A percentile compares a stretch with the other conserved stretches of the same genome.
phyloP scores from a whole-genome alignment of 768 basidiomycete species.

The Phaeotremella fagi region DNA sequence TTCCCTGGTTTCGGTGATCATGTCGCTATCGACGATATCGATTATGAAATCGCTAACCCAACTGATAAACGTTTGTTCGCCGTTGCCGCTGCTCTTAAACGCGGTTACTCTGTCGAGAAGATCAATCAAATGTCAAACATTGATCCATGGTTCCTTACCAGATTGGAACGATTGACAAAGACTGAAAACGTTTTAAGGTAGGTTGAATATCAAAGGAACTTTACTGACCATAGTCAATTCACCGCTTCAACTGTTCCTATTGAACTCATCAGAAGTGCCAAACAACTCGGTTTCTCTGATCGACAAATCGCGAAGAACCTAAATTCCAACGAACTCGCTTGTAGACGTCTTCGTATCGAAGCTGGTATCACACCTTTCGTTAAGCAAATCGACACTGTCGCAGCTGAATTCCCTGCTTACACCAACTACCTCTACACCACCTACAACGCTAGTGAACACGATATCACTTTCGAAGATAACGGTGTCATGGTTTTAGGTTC shows the following conservation, averaged over 20 bases:
- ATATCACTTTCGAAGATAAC: conserved; percentile 78
- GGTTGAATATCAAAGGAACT: conserved; percentile 42
- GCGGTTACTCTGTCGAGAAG: conserved; percentile 89
- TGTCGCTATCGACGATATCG: conserved; percentile 73
- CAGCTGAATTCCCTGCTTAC: conserved; percentile 96
- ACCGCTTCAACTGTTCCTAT: conserved; percentile 62
- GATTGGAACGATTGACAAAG: conserved; percentile 73
- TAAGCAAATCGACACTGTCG: conserved; percentile 98
- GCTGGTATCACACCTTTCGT: conserved; percentile 77
- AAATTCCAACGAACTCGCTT: conserved; percentile 85
- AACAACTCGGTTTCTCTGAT: conserved; percentile 95
- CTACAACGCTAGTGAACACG: conserved; percentile 94
- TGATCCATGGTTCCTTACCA: conserved; percentile 96
- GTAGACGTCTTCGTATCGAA: conserved; percentile 84
- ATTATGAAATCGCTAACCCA: conserved; percentile 86
- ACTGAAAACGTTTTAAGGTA: conserved; percentile 76
- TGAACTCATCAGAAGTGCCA: conserved; percentile 68
- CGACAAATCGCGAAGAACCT: conserved; percentile 76
- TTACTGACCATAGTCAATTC: conserved; percentile 53
- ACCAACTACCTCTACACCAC: conserved; percentile 99
- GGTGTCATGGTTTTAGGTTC: conserved; percentile 98
- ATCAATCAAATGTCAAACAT: conserved; percentile 98
- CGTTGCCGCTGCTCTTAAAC: conserved; percentile 86
- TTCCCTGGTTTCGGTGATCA: conserved; percentile 81
- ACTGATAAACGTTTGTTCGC: conserved; percentile 97